These are phyloP conservation scores for Ogataea hybrid DNA, from an alignment of 1,139 yeast species.

Conservation along the genomic window DNA sequence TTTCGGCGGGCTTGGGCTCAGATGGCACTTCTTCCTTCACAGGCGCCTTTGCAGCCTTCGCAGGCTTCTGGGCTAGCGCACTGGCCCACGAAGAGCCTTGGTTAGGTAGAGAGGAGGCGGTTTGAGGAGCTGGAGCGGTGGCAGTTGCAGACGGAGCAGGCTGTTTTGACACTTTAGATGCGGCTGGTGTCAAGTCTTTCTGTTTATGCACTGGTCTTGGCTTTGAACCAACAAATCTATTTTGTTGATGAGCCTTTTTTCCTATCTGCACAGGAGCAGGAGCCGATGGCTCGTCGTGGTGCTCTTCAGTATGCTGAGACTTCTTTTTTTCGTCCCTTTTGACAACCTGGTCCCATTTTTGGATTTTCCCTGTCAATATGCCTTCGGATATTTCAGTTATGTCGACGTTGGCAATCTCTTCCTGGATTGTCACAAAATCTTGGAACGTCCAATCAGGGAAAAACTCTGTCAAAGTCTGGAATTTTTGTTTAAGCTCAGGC, in stretches of 20 bases:
- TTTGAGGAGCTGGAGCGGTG: constrained; percentile 11
- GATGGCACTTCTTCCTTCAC: constrained; percentile 11
- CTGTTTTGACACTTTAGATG: constrained; percentile 13
- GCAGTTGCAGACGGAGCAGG: constrained; percentile 18
- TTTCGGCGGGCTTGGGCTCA: constrained; percentile 4
- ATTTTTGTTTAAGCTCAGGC: constrained; percentile 44
- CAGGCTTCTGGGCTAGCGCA: constrained; percentile 32
- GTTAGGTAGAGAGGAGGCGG: constrained; percentile 10
- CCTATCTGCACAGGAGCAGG: constrained; percentile 18
- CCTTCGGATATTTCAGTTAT: constrained; percentile 80
- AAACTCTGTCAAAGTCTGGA: constrained; percentile 71
- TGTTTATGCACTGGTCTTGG: constrained; percentile 16
- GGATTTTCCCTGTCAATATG: constrained; percentile 76
- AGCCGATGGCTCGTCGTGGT: constrained; percentile 12
- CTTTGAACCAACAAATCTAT: constrained; percentile 21
- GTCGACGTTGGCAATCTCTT: constrained; percentile 65
- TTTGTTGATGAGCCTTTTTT: constrained; percentile 20
- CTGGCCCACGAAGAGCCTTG: constrained; percentile 33
- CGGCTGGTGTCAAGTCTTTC: constrained; percentile 13
- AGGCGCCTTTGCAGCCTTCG: constrained; percentile 18
- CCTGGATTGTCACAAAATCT: constrained; percentile 72
- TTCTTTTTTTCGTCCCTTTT: constrained; percentile 47
- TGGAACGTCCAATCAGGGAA: constrained; percentile 95
- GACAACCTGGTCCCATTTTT: constrained; percentile 58
- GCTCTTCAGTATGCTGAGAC: constrained; percentile 25